phyloP scores from a whole-genome alignment of 108 stramenopile genomes.

The Stephanodiscus triporus region DNA sequence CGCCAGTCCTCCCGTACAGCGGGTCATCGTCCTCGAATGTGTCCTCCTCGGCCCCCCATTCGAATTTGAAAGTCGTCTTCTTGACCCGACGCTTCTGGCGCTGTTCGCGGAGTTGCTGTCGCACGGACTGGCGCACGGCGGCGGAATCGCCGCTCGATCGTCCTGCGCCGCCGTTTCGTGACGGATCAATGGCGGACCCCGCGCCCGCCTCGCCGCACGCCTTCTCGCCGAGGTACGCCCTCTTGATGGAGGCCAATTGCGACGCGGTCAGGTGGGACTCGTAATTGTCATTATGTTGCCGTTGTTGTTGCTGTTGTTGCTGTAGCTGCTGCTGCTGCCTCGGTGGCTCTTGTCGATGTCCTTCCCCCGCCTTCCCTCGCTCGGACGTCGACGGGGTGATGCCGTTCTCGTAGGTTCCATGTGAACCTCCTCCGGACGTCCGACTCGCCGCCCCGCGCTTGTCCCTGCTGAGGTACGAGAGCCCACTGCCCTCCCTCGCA shows the following conservation, averaged over 20 bases:
- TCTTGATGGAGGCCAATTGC: constrained; percentile 53
- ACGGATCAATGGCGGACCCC: not conserved
- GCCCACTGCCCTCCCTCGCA: not conserved
- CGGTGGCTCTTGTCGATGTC: constrained; percentile 9
- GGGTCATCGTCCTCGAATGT: constrained; percentile 85
- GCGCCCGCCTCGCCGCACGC: constrained; percentile 17
- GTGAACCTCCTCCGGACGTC: not conserved
- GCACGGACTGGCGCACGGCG: constrained; percentile 7
- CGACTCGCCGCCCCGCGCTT: constrained; percentile 42
- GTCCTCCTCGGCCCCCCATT: constrained; percentile 95
- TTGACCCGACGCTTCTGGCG: constrained; percentile 45
- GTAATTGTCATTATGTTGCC: constrained; percentile 10
- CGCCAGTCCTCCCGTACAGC: constrained; percentile 66
- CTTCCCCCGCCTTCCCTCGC: not conserved
- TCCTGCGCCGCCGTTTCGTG: too few relatives aligned
- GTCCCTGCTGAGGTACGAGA: constrained; percentile 69
- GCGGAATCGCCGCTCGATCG: too few relatives aligned
- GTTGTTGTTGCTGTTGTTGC: not conserved
- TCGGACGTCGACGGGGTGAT: constrained; percentile 2
- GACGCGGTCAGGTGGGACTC: constrained; percentile 49
- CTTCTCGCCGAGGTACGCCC: constrained; percentile 71
- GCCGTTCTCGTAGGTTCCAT: not conserved
- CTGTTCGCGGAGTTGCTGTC: constrained; percentile 37
- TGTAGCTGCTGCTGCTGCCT: constrained; percentile 18
- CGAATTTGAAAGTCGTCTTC: constrained; percentile 91